Base-by-base conservation (phyloP, 2,329 filamentous ascomycete genomes). In the Fusarium subglutinans region DNA sequence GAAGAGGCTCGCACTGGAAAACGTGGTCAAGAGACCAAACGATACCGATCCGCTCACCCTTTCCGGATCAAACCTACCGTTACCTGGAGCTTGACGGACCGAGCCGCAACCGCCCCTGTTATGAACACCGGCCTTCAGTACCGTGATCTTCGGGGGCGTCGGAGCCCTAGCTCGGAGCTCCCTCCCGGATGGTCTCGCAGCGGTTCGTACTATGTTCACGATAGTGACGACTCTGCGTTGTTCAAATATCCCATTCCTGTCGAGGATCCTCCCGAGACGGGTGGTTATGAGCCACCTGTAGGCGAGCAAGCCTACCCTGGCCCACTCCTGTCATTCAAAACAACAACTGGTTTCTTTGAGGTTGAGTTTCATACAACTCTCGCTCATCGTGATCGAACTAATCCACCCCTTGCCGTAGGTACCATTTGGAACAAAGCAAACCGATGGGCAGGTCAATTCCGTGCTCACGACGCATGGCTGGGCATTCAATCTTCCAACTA, bases 401-500 rank as follows among this genome's bases (percentile, higher is more conserved):
- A 81, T 68, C 84, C 84, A 8, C 82, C 83, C 6, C 79, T 86
- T 24, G 84, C 84, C 9, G 79, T 86, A 24, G 84, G 84, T 33
- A 84, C 83, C 60, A 83, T 86, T 71, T 83, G 81, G 80, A 77
- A 79, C 58, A 81, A 76, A 45, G 73, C 75, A 6, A 79, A 80
- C 47, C 77, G 78, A 38, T 85, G 83, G 83, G 78, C 83, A n/a
- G 84, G 84, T 35, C 80, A 82, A 54, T 81, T 86, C 41, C 81
- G 84, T 44, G 81, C 83, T n/a, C 84, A 86, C 70, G 84, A 86
- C 58, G 81, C 80, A 40, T 86, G 84, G 84, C 74, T 86, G 43
- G 84, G 84, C 14, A 75, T 86, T 10, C 84, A 86, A 73, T 82
- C 83, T n/a, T 84, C 83, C 67, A 86, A 86, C 75, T 83, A 86